These are phyloP conservation scores for Sporodiniella umbellata DNA, from an alignment of 371 early-diverging fungal genomes.

Conservation along the genomic window DNA sequence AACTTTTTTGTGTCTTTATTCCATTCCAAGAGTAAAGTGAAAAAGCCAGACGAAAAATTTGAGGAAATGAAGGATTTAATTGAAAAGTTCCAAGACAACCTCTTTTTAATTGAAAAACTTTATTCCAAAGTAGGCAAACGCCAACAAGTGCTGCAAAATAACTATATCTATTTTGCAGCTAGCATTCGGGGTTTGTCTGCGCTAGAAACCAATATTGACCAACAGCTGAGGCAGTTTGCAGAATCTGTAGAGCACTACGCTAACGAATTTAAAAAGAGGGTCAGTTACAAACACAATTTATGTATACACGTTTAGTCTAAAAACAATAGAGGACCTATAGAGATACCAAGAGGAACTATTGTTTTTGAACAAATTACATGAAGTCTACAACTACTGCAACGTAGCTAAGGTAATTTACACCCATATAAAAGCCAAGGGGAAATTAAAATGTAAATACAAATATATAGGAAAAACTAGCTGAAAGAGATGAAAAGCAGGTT, in stretches of 20 bases:
- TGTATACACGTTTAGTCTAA: background rate
- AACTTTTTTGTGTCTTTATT: conserved; percentile 81
- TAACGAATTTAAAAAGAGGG: conserved; percentile 66
- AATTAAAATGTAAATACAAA: background rate
- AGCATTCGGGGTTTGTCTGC: conserved; percentile 72
- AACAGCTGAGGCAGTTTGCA: conserved; percentile 72
- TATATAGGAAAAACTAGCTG: conserved; percentile 66
- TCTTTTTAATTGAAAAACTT: conserved; percentile 73
- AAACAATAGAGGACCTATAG: too few species aligned
- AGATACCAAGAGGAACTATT: conserved; percentile 64
- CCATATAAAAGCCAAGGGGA: too few species aligned
- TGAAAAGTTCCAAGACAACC: conserved; percentile 81
- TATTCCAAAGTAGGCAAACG: conserved; percentile 74
- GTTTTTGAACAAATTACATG: conserved; percentile 79
- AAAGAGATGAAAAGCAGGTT: conserved; percentile 91
- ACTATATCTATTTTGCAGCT: conserved; percentile 73
- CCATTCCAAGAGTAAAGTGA: conserved; percentile 83
- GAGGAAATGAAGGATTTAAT: conserved; percentile 75
- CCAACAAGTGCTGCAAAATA: conserved; percentile 72
- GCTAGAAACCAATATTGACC: conserved; percentile 82
- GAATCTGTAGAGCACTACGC: conserved; percentile 66
- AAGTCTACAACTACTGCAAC: conserved; percentile 84
- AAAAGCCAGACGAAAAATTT: conserved; percentile 85
- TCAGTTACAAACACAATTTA: conserved; percentile 16
- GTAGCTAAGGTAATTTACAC: conserved; percentile 84